Base-by-base conservation (phyloP, 345 rosid species). In the Citrus reticulata region DNA sequence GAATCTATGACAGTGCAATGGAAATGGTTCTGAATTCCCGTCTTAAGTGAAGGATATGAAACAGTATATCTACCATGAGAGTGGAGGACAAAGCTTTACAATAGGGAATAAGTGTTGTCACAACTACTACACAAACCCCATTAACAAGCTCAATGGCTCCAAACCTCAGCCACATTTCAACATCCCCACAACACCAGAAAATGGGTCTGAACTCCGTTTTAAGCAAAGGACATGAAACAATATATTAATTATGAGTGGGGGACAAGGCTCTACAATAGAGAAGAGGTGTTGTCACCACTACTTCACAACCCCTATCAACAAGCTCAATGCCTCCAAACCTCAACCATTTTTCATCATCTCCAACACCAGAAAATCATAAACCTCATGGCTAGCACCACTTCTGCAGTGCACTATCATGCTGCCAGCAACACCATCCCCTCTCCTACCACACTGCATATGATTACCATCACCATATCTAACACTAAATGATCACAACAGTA, bases 391-490 rank as follows among this genome's bases (percentile, higher is more conserved):
- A 7, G 63, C 46, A 54, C 37, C 63, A 20, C 49, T 72, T 55
- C 25, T 22, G 25, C 51, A 55, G 22, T 72, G 64, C 32, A 51
- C 75, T 35, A 57, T 55, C 30, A 57, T 57, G n/a, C 16, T 71
- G 62, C 63, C 49, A 30, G 61, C 29, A 64, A 37, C n/a, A 30
- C 39, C 29, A 72, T 30, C 40, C 62, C 27, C 29, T 14, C 30
- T 69, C 27, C 27, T 11, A 24, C 20, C 20, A 25, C 30, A 69
- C 35, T 17, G 22, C 34, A 42, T 42, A 16, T 46, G 58, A 46
- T 69, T 69, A 69, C n/a, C 73, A 70, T 70, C 32, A 8, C 73
- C 58, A 70, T 46, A 72, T 72, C 27, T 61, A 72, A 63, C 27
- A 20, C 24, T 54, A 72, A 29, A 65, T 20, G 19, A 72, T 22